These are phyloP conservation scores for Raphidocelis subcapitata DNA, from an alignment of 139 green algal species.

Conservation along the genomic window DNA sequence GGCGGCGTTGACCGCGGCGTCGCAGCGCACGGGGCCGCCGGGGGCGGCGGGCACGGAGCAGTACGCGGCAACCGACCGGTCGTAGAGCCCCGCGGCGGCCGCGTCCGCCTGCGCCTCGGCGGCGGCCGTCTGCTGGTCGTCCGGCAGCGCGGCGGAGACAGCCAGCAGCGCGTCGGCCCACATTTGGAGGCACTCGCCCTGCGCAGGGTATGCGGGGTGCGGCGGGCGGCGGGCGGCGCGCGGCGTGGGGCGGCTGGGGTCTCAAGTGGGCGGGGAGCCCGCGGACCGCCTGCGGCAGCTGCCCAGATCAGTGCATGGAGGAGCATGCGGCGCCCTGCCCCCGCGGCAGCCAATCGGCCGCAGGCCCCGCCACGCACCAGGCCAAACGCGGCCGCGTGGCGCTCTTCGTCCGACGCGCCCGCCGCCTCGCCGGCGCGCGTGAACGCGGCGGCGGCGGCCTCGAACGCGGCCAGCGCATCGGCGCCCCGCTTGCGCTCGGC, in stretches of 20 bases:
- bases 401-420: not conserved
- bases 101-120: slow-evolving; percentile 12
- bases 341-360: not conserved
- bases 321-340: too few species aligned
- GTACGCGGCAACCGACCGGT: slow-evolving; percentile 41
- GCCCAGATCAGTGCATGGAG: too few species aligned
- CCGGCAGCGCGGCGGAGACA: slow-evolving; percentile 24
- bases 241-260: too few species aligned
- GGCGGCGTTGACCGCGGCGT: slow-evolving; percentile 53
- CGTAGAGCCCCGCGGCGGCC: slow-evolving; percentile 28
- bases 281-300: too few species aligned
- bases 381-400: slow-evolving; percentile 16
- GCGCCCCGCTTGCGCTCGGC: slow-evolving; percentile 51
- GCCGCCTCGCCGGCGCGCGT: not conserved
- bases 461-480: slow-evolving; percentile 41
- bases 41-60: slow-evolving; percentile 27
- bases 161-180: slow-evolving; percentile 39
- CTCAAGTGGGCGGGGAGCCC: too few species aligned
- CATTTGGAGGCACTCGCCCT: slow-evolving; percentile 58
- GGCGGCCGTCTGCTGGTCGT: slow-evolving; percentile 29
- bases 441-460: slow-evolving; percentile 33
- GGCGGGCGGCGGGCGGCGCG: too few species aligned
- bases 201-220: too few species aligned
- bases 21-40: slow-evolving; percentile 13
- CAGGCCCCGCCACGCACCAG: not conserved